phyloP scores from a whole-genome alignment of 345 rosid genomes.

The Rhodomyrtus tomentosa region DNA sequence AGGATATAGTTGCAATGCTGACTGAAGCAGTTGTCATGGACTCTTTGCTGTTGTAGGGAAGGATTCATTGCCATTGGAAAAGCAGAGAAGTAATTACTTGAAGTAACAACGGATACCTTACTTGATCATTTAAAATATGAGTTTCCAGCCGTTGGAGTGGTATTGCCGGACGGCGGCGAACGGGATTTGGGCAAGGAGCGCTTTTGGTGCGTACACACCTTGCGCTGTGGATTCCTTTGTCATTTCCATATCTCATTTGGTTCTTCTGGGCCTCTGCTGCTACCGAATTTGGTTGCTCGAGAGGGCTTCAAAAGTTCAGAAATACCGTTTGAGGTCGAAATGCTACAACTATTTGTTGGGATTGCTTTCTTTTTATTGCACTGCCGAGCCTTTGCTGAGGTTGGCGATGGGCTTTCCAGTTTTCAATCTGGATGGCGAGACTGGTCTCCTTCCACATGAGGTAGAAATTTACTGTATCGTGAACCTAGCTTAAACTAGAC shows the following conservation, averaged over 20 bases:
- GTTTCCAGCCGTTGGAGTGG: conserved; percentile 52
- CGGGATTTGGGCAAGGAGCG: conserved; percentile 48
- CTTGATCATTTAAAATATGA: conserved; percentile 27
- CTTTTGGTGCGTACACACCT: conserved; percentile 69
- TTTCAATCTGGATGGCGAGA: conserved; percentile 44
- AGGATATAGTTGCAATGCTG: not conserved
- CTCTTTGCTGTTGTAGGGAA: not conserved
- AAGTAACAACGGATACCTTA: not conserved
- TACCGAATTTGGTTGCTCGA: conserved; percentile 61
- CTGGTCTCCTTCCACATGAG: conserved; percentile 70
- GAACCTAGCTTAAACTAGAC: not conserved
- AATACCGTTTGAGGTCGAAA: conserved; percentile 50
- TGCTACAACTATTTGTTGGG: conserved; percentile 48
- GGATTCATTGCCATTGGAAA: not conserved
- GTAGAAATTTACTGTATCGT: conserved; percentile 12
- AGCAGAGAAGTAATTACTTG: not conserved
- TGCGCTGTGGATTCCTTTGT: conserved; percentile 63
- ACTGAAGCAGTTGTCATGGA: not conserved
- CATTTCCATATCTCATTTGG: conserved; percentile 51
- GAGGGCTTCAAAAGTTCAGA: conserved; percentile 37
- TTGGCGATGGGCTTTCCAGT: conserved; percentile 52
- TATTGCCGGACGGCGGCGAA: conserved; percentile 55
- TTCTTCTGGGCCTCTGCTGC: conserved; percentile 50
- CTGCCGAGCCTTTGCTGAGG: conserved; percentile 67
- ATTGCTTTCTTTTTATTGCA: conserved; percentile 47